These are phyloP conservation scores for Schizonepeta tenuifolia DNA, from an alignment of 257 asterid genomes.

Conservation along the genomic window DNA sequence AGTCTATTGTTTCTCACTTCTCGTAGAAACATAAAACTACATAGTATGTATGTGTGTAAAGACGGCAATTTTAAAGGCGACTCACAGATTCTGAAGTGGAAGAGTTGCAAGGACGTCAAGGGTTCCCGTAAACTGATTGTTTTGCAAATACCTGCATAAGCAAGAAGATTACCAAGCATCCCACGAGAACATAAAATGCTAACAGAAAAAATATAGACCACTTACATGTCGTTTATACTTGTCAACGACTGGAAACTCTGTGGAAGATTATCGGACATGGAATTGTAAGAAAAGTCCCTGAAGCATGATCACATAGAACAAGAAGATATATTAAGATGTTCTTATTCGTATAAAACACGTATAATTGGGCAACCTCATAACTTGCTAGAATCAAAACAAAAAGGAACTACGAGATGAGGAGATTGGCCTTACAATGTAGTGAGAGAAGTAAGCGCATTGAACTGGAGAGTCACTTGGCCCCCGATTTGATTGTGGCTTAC, in stretches of 20 bases:
- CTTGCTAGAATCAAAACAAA: conserved; percentile 17
- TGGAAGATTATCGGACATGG: conserved; percentile 79
- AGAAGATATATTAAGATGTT: not conserved
- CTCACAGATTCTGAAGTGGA: conserved; percentile 85
- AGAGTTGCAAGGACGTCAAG: conserved; percentile 85
- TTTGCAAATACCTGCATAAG: conserved; percentile 79
- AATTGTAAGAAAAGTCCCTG: conserved; percentile 89
- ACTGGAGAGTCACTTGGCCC: conserved; percentile 61
- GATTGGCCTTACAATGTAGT: conserved; percentile 65
- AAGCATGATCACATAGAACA: conserved; percentile 33
- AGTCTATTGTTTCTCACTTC: conserved; percentile 8
- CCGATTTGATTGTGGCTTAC: conserved; percentile 72
- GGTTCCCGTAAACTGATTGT: conserved; percentile 90
- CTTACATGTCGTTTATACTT: conserved; percentile 73
- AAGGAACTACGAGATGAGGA: conserved; percentile 22
- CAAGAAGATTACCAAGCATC: conserved; percentile 28
- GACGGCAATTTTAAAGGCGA: conserved; percentile 18
- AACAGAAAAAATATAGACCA: not conserved
- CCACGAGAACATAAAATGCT: not conserved
- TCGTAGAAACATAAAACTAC: conserved; percentile 16
- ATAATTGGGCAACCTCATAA: conserved; percentile 21
- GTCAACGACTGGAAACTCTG: conserved; percentile 63
- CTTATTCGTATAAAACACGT: not conserved
- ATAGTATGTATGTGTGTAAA: not conserved
- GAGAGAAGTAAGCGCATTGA: conserved; percentile 64